phyloP scores from a whole-genome alignment of 2,329 filamentous ascomycete species.

The Xylaria sp. region DNA sequence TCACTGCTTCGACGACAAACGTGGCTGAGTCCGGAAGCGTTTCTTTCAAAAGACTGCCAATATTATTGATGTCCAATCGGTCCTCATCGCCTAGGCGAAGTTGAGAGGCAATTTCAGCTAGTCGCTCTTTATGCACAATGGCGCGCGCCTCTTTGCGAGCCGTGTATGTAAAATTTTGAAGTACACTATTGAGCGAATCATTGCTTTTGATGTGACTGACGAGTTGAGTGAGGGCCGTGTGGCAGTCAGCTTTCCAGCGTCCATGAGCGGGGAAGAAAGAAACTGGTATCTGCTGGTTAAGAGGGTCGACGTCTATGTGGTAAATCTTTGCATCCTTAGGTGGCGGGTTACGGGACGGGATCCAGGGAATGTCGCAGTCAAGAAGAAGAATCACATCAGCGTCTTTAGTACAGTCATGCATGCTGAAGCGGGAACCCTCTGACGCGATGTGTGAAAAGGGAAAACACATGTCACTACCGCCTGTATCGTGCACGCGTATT shows the following conservation, averaged over 20 bases:
- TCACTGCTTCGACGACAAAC: constrained; percentile 82
- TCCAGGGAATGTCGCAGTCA: constrained; percentile 77
- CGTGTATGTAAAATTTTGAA: constrained; percentile 49
- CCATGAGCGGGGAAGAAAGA: constrained; percentile 65
- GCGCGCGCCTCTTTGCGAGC: constrained; percentile 32
- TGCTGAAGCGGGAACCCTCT: constrained; percentile 65
- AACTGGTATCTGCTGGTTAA: constrained; percentile 70
- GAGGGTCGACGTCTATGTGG: constrained; percentile 73
- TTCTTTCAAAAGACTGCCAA: constrained; percentile 42
- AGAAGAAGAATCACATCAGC: constrained; percentile 74
- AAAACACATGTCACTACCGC: constrained; percentile 61
- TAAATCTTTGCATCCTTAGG: constrained; percentile 66
- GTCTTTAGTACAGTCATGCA: constrained; percentile 66
- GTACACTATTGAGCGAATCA: not conserved
- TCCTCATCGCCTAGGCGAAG: constrained; percentile 38
- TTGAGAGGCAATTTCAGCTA: constrained; percentile 42
- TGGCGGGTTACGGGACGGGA: constrained; percentile 70
- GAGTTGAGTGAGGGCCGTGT: constrained; percentile 54
- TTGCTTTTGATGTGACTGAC: constrained; percentile 40
- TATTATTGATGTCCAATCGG: constrained; percentile 41
- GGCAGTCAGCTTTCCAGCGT: constrained; percentile 61
- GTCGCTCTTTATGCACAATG: constrained; percentile 38
- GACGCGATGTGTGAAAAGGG: constrained; percentile 51
- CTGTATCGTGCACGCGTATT: constrained; percentile 61
- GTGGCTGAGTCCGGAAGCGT: constrained; percentile 61